phyloP scores from a whole-genome alignment of 352 stramenopile species.

The Phytophthora fragariaefolia region DNA sequence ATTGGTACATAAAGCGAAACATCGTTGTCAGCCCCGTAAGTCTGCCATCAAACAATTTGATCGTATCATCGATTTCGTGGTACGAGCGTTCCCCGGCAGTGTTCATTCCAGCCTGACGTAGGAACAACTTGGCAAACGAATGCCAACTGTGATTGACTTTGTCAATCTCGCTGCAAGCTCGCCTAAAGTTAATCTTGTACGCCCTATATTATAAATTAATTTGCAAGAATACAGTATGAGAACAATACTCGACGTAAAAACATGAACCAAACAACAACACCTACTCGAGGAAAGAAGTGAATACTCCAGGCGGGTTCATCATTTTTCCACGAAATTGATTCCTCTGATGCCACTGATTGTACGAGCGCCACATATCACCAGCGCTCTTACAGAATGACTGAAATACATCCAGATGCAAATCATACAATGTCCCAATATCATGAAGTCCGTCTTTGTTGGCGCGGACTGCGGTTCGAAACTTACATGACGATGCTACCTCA shows the following conservation, averaged over 20 bases:
- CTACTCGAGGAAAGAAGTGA: slow-evolving; percentile 72
- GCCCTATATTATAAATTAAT: slow-evolving; percentile 40
- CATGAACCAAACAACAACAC: slow-evolving; percentile 15
- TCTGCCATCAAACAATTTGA: slow-evolving; percentile 38
- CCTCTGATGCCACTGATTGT: slow-evolving; percentile 32
- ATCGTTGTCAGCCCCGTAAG: slow-evolving; percentile 50
- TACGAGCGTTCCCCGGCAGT: slow-evolving; percentile 30
- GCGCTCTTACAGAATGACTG: slow-evolving; percentile 62
- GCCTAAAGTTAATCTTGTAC: slow-evolving; percentile 77
- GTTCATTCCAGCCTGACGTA: slow-evolving; percentile 40
- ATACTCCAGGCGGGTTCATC: slow-evolving; percentile 68
- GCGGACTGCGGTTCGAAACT: slow-evolving; percentile 44
- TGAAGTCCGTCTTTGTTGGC: slow-evolving; percentile 24
- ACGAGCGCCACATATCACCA: slow-evolving; percentile 45
- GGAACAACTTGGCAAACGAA: slow-evolving; percentile 57
- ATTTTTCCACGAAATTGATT: slow-evolving; percentile 60
- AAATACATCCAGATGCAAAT: slow-evolving; percentile 76
- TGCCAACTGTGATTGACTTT: slow-evolving; percentile 60
- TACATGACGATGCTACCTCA: slow-evolving; percentile 45
- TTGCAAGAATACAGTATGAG: background rate
- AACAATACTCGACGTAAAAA: background rate
- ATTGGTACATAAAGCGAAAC: slow-evolving; percentile 87
- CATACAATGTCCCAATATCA: slow-evolving; percentile 46
- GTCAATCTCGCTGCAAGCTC: slow-evolving; percentile 61
- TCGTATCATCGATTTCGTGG: slow-evolving; percentile 57